Percentiles rank a stretch among this genome's conserved stretches.
Evolutionary conservation across 2,329 filamentous ascomycete genomes (phyloP).

Genomic region (Ceratocystis cacaofunesta): DNA sequence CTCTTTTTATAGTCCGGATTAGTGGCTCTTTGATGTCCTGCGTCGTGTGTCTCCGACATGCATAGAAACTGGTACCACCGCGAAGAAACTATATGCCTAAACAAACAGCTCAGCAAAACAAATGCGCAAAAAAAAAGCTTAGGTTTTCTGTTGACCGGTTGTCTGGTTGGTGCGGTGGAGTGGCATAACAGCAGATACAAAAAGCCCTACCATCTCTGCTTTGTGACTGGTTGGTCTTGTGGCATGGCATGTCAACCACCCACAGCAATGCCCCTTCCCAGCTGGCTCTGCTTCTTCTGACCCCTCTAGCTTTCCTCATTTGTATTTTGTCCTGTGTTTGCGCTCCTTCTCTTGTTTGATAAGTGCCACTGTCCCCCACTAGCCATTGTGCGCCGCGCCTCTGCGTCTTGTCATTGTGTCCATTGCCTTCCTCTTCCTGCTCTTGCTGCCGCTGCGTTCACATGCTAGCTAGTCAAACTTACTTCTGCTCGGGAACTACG

Average conservation of each 20-base stretch:
- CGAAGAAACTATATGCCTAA: background rate
- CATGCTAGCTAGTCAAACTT: background rate
- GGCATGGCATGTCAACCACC: slow-evolving; percentile 1
- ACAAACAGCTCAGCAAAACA: background rate
- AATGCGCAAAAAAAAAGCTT: background rate
- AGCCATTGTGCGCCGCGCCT: background rate
- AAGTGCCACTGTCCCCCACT: background rate
- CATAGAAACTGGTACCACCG: too few species aligned
- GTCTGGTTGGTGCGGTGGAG: background rate
- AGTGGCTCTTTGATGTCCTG: background rate
- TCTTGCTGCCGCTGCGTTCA: background rate
- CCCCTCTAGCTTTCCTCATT: background rate
- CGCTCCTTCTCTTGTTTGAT: background rate
- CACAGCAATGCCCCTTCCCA: background rate
- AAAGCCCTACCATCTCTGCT: background rate
- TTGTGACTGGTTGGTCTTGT: background rate
- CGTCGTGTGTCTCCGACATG: background rate
- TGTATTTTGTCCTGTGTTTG: background rate
- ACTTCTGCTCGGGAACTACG: background rate
- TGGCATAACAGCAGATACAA: background rate
- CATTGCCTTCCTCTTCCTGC: background rate
- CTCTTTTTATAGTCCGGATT: background rate
- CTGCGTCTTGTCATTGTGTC: background rate
- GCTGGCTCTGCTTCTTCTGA: background rate
- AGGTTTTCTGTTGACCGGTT: background rate